phyloP scores from a whole-genome alignment of 805 yeast species.

The Danielozyma ontarioensis region DNA sequence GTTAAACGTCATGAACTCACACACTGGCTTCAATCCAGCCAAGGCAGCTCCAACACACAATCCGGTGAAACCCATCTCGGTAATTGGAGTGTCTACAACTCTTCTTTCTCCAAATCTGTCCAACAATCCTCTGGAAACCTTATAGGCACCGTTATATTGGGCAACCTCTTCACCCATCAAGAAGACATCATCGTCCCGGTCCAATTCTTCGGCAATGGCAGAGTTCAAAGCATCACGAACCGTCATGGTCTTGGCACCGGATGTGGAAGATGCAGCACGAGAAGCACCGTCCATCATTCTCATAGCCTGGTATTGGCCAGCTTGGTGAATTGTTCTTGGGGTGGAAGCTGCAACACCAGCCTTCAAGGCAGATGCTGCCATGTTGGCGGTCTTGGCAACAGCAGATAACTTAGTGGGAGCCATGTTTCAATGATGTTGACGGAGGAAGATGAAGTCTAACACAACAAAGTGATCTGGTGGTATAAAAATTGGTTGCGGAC shows the following conservation, averaged over 20 bases:
- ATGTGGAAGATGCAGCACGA: constrained; percentile 42
- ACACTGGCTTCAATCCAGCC: constrained; percentile 92
- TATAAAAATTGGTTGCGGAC: constrained; percentile 1
- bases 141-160: constrained; percentile 98
- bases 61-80: constrained; percentile 99
- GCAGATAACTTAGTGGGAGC: constrained; percentile 23
- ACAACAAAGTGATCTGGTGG: too few relatives aligned
- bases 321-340: constrained; percentile 16
- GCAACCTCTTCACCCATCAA: constrained; percentile 99
- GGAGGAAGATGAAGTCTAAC: too few relatives aligned
- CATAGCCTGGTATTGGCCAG: constrained; percentile 31
- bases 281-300: constrained; percentile 27
- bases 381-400: constrained; percentile 41
- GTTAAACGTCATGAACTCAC: constrained; percentile 98
- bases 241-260: constrained; percentile 63
- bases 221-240: constrained; percentile 96
- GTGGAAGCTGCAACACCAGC: constrained; percentile 13
- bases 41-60: constrained; percentile 94
- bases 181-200: constrained; percentile 90
- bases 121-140: constrained; percentile 89
- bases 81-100: constrained; percentile 94
- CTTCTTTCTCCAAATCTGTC: constrained; percentile 94
- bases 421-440: too few relatives aligned
- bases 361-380: constrained; percentile 33
- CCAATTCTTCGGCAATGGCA: constrained; percentile 96